phyloP scores from a whole-genome alignment of 2,329 filamentous ascomycete species.

The Aspergillus melleus region DNA sequence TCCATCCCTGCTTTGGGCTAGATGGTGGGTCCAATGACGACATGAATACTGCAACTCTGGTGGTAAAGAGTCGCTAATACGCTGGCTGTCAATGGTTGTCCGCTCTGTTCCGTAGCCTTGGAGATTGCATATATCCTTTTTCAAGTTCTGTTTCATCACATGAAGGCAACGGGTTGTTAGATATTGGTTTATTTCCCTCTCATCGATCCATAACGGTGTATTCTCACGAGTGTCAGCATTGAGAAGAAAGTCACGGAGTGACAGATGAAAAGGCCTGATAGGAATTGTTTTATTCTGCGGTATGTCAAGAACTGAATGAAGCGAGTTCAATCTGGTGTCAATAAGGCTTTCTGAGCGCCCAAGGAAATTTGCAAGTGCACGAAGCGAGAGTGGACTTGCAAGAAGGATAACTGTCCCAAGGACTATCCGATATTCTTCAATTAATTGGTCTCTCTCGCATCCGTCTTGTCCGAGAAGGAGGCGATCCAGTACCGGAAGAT shows the following conservation, averaged over 20 bases:
- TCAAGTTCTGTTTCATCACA: conserved; percentile 13
- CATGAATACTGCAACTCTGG: no score
- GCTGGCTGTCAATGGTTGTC: no score
- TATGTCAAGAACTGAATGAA: conserved; percentile 23
- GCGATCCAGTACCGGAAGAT: background rate
- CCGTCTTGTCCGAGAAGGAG: background rate
- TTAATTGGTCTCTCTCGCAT: background rate
- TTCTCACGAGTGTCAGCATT: background rate
- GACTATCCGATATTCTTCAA: background rate
- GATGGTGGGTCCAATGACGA: no score
- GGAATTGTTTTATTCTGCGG: conserved; percentile 9
- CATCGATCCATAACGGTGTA: conserved; percentile 29
- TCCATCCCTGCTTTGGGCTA: no score
- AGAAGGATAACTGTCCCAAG: conserved; percentile 26
- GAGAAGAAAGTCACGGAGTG: conserved; percentile 35
- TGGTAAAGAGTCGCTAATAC: no score
- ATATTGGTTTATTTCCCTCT: conserved; percentile 28
- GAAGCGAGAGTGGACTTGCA: background rate
- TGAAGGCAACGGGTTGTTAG: conserved; percentile 29
- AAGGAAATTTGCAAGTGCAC: no score
- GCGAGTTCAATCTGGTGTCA: conserved; percentile 4
- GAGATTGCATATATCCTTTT: conserved; percentile 19
- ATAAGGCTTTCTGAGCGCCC: no score
- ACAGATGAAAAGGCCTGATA: conserved; percentile 26
- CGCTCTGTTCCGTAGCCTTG: conserved; percentile 1